Evolutionary conservation across 1,284 basidiomycete genomes (phyloP).

Genomic region (Puccinia polysora): DNA sequence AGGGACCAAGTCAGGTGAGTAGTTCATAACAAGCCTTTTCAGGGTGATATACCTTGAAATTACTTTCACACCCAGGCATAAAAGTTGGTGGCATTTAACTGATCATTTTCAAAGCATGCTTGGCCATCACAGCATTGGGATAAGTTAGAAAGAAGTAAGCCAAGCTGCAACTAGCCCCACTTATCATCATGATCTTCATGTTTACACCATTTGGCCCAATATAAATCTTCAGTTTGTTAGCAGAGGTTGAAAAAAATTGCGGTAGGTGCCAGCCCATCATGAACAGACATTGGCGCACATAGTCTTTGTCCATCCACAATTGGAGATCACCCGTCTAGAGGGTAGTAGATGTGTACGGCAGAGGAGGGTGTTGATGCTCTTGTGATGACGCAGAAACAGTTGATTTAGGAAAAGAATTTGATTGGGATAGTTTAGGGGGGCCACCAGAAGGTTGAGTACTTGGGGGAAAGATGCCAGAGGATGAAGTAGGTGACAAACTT

Average conservation of each 20-base stretch:
- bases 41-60: no score
- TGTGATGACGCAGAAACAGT: neutral
- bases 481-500: neutral
- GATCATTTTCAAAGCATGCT: slow-evolving; percentile 57
- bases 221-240: slow-evolving; percentile 62
- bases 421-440: no score
- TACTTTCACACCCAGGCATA: no score
- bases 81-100: slow-evolving; percentile 58
- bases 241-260: slow-evolving; percentile 13
- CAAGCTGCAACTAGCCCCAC: slow-evolving; percentile 62
- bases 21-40: neutral
- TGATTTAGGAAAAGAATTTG: neutral
- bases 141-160: slow-evolving; percentile 82
- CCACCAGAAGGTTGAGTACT: no score
- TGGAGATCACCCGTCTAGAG: slow-evolving; percentile 77
- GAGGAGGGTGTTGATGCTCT: neutral
- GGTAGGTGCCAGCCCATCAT: slow-evolving; percentile 46
- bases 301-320: slow-evolving; percentile 87
- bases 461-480: no score
- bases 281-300: slow-evolving; percentile 65
- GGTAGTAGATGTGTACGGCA: slow-evolving; percentile 52
- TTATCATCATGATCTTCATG: slow-evolving; percentile 62
- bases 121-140: no score
- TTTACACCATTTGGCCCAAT: no score
- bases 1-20: slow-evolving; percentile 65